A percentile compares a stretch with the other conserved stretches of the same genome.
Conservation (phyloP, 1,284 basidiomycete genomes). For the Dichomitus squalens region DNA sequence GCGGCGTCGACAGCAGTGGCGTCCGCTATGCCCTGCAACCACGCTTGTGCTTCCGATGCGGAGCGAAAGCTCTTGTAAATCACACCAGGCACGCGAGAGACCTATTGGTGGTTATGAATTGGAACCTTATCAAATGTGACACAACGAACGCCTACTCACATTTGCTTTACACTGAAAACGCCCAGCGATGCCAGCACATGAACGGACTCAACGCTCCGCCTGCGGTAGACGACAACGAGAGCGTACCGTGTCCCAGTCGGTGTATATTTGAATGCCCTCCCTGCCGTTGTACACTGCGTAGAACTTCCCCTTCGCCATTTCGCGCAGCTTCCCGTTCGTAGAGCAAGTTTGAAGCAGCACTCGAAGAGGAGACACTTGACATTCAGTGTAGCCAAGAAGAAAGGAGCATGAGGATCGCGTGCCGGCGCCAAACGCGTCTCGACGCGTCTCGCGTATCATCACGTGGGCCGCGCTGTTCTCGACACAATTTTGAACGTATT, state of each 20-base stretch:
- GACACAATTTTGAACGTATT: background rate
- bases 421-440: background rate
- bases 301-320: slow-evolving; percentile 39
- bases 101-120: slow-evolving; percentile 34
- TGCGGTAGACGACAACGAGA: background rate
- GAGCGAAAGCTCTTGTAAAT: slow-evolving; percentile 49
- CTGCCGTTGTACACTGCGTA: slow-evolving; percentile 61
- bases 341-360: background rate
- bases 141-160: slow-evolving; percentile 1
- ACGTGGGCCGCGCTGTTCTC: background rate
- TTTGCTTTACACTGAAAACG: slow-evolving; percentile 11
- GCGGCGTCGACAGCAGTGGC: slow-evolving; percentile 3
- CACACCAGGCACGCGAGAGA: slow-evolving; percentile 48
- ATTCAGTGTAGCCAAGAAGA: background rate
- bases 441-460: slow-evolving; percentile 2
- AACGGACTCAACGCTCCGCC: background rate
- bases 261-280: slow-evolving; percentile 54
- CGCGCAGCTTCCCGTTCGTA: background rate
- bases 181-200: background rate
- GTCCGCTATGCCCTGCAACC: slow-evolving; percentile 19
- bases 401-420: background rate
- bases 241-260: slow-evolving; percentile 55
- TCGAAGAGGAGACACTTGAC: background rate
- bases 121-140: no score
- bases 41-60: slow-evolving; percentile 15